Percentiles rank a stretch among this genome's conserved stretches.
Conservation (phyloP, 1,139 yeast species). For the Pichia sp. region DNA sequence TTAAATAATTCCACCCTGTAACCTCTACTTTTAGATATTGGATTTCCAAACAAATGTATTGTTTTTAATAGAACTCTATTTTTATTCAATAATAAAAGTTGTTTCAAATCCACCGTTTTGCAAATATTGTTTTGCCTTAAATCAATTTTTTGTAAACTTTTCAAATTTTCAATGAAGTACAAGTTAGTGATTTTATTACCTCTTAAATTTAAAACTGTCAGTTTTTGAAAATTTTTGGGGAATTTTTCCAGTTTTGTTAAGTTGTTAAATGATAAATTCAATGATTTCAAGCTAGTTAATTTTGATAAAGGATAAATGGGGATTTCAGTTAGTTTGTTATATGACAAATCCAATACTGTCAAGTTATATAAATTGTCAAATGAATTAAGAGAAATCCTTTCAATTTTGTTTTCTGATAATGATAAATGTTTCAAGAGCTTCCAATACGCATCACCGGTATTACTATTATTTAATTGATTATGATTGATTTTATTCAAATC, state of each 20-base stretch:
- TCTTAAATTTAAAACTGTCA: slow-evolving; percentile 48
- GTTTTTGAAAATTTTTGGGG: slow-evolving; percentile 35
- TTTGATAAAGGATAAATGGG: slow-evolving; percentile 48
- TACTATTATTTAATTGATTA: not conserved
- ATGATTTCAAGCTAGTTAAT: slow-evolving; percentile 42
- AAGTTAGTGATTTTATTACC: slow-evolving; percentile 44
- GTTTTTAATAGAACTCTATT: slow-evolving; percentile 20
- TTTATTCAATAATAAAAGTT: slow-evolving; percentile 30
- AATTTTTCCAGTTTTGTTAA: slow-evolving; percentile 37
- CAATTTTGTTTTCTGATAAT: slow-evolving; percentile 48
- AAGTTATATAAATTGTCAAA: slow-evolving; percentile 46
- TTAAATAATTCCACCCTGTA: slow-evolving; percentile 51
- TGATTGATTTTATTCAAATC: not conserved
- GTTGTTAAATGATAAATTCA: slow-evolving; percentile 52
- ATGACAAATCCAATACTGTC: slow-evolving; percentile 52
- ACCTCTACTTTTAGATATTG: slow-evolving; percentile 36
- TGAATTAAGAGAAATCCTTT: slow-evolving; percentile 38
- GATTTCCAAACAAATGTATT: slow-evolving; percentile 37
- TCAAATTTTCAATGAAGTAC: slow-evolving; percentile 44
- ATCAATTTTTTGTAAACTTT: slow-evolving; percentile 47
- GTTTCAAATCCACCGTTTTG: slow-evolving; percentile 33
- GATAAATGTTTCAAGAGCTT: slow-evolving; percentile 49
- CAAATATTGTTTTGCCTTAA: slow-evolving; percentile 45
- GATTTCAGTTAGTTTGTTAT: slow-evolving; percentile 42
- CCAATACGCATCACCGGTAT: slow-evolving; percentile 34